A percentile compares a stretch with the other conserved stretches of the same genome.
Evolutionary conservation across 73 alveolate species (phyloP).

Genomic region (Paramecium sexaurelia): DNA sequence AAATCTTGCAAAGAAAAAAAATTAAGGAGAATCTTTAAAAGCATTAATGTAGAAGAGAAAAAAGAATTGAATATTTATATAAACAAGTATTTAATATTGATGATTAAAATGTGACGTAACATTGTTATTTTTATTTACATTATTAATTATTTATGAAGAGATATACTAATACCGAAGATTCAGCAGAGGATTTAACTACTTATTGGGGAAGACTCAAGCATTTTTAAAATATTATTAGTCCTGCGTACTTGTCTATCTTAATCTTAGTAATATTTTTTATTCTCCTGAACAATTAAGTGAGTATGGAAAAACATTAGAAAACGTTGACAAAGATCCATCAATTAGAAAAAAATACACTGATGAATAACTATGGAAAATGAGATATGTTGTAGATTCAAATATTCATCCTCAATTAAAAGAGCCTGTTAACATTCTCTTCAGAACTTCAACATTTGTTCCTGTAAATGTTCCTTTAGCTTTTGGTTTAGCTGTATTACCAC

Average conservation of each 20-base stretch:
- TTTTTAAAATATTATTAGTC: slow-evolving; percentile 32
- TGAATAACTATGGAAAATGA: slow-evolving; percentile 51
- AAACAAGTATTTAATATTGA: neutral
- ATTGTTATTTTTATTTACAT: neutral
- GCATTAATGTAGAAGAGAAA: neutral
- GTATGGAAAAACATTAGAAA: neutral
- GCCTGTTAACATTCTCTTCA: slow-evolving; percentile 42
- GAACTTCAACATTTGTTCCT: slow-evolving; percentile 58
- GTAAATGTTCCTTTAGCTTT: slow-evolving; percentile 5
- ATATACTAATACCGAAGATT: slow-evolving; percentile 24
- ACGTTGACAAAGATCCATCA: slow-evolving; percentile 21
- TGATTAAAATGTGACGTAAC: neutral
- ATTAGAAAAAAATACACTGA: neutral
- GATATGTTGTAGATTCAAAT: slow-evolving; percentile 36
- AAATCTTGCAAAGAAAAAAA: neutral
- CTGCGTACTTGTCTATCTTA: neutral
- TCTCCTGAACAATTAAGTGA: neutral
- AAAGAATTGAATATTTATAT: neutral
- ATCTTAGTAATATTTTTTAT: neutral
- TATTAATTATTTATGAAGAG: slow-evolving; percentile 33
- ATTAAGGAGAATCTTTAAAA: neutral
- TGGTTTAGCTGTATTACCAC: slow-evolving; percentile 19
- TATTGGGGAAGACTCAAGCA: slow-evolving; percentile 60
- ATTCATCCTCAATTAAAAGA: slow-evolving; percentile 42
- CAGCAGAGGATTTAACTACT: slow-evolving; percentile 50